A percentile compares a stretch with the other conserved stretches of the same genome.
Evolutionary conservation across 2,329 filamentous ascomycete genomes (phyloP).

Genomic region (Hypoxylon sp.): DNA sequence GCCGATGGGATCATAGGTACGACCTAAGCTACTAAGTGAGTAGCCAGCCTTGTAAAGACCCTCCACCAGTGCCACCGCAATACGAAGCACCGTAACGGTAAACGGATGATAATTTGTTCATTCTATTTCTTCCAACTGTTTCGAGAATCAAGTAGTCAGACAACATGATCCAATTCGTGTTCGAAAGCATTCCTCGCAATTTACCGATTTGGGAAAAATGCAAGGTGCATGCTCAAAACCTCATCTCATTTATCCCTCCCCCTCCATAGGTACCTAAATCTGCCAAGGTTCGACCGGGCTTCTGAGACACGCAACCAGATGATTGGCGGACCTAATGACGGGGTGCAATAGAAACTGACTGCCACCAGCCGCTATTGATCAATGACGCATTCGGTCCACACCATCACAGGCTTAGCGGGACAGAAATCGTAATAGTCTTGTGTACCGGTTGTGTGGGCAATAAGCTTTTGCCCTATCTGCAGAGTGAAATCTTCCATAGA

Average conservation of each 20-base stretch:
- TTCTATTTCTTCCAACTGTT: slow-evolving; percentile 3
- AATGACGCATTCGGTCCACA: slow-evolving; percentile 52
- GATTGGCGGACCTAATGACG: slow-evolving; percentile 49
- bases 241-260: slow-evolving; percentile 24
- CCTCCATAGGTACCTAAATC: slow-evolving; percentile 2
- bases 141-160: slow-evolving; percentile 11
- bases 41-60: slow-evolving; percentile 40
- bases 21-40: slow-evolving; percentile 36
- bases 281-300: slow-evolving; percentile 44
- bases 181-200: slow-evolving; percentile 30
- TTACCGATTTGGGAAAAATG: slow-evolving; percentile 10
- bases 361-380: slow-evolving; percentile 47
- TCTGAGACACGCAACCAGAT: slow-evolving; percentile 47
- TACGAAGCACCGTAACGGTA: slow-evolving; percentile 29
- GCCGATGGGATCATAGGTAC: slow-evolving; percentile 49
- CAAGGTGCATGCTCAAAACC: slow-evolving; percentile 18
- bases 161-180: slow-evolving; percentile 25
- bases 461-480: slow-evolving; percentile 36
- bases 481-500: slow-evolving; percentile 9
- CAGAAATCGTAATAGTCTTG: slow-evolving; percentile 33
- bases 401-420: slow-evolving; percentile 30
- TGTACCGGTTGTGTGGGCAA: slow-evolving; percentile 36
- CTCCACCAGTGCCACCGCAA: slow-evolving; percentile 40
- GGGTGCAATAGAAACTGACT: slow-evolving; percentile 37
- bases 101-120: slow-evolving; percentile 21